phyloP scores from a whole-genome alignment of 2,329 filamentous ascomycete species.

The Arachnomyces sp. region DNA sequence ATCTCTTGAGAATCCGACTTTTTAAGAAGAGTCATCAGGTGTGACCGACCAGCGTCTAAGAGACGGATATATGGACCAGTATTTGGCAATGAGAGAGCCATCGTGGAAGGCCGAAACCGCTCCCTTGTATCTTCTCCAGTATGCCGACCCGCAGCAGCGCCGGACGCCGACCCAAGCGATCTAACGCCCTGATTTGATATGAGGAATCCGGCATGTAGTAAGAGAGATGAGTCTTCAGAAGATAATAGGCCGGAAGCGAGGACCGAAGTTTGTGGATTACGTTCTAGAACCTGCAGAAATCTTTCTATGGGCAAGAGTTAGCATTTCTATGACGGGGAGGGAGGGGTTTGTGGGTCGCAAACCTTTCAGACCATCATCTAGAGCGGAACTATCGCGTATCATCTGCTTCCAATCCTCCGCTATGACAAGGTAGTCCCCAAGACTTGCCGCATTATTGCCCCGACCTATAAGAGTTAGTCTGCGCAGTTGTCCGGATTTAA shows the following conservation, averaged over 20 bases:
- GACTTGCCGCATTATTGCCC: constrained; percentile 46
- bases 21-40: constrained; percentile 45
- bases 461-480: constrained; percentile 50
- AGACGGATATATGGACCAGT: constrained; percentile 54
- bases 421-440: constrained; percentile 52
- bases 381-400: constrained; percentile 25
- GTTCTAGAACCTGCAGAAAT: constrained; percentile 41
- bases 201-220: constrained; percentile 49
- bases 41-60: constrained; percentile 45
- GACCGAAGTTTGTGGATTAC: constrained; percentile 39
- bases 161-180: too few species aligned
- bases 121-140: neutral
- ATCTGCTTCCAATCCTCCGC: constrained; percentile 44
- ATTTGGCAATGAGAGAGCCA: constrained; percentile 50
- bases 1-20: constrained; percentile 47
- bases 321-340: constrained; percentile 36
- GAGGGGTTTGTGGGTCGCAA: constrained; percentile 1
- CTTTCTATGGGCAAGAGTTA: constrained; percentile 42
- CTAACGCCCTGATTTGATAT: constrained; percentile 26
- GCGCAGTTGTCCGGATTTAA: constrained; percentile 43
- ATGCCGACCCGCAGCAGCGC: too few species aligned
- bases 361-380: constrained; percentile 31
- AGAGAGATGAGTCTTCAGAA: constrained; percentile 37
- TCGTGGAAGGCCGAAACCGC: constrained; percentile 21
- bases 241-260: constrained; percentile 39